phyloP scores from a whole-genome alignment of 2,329 filamentous ascomycete genomes.

The Colletotrichum euphorbiae region DNA sequence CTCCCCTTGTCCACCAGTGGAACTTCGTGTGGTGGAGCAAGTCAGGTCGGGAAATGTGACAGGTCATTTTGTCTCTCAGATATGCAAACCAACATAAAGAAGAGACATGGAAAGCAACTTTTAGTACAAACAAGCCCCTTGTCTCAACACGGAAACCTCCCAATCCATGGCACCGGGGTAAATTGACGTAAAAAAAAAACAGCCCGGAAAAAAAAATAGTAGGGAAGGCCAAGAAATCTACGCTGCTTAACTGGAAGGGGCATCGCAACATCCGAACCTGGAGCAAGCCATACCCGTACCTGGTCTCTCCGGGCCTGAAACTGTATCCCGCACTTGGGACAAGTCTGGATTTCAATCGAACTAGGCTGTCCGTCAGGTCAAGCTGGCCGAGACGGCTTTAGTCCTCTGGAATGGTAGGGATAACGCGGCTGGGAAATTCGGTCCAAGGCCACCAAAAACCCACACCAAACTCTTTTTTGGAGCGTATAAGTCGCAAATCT shows the following conservation, averaged over 20 bases:
- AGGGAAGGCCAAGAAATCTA: slow-evolving; percentile 20
- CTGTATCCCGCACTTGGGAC: neutral
- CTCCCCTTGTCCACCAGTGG: slow-evolving; percentile 7
- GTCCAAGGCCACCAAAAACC: neutral
- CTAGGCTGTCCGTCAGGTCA: slow-evolving; percentile 5
- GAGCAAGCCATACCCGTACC: slow-evolving; percentile 23
- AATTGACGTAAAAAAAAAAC: slow-evolving; percentile 11
- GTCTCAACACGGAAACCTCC: slow-evolving; percentile 8
- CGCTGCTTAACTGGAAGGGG: slow-evolving; percentile 23
- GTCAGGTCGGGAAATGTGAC: neutral
- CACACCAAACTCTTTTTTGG: neutral
- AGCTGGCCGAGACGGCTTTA: slow-evolving; percentile 14
- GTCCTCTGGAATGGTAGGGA: slow-evolving; percentile 12
- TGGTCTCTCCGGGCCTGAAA: neutral
- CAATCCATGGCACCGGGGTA: slow-evolving; percentile 29
- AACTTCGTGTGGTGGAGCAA: slow-evolving; percentile 19
- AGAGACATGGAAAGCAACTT: slow-evolving; percentile 8
- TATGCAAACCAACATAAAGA: slow-evolving; percentile 12
- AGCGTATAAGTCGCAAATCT: neutral
- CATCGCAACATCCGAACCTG: slow-evolving; percentile 4
- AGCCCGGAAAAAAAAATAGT: slow-evolving; percentile 14
- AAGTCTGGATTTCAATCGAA: neutral
- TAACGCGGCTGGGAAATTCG: neutral
- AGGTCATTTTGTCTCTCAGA: neutral
- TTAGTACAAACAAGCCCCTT: slow-evolving; percentile 5